Conservation (phyloP, 495 filamentous ascomycete genomes). For the Chaetomium cochliodes region DNA sequence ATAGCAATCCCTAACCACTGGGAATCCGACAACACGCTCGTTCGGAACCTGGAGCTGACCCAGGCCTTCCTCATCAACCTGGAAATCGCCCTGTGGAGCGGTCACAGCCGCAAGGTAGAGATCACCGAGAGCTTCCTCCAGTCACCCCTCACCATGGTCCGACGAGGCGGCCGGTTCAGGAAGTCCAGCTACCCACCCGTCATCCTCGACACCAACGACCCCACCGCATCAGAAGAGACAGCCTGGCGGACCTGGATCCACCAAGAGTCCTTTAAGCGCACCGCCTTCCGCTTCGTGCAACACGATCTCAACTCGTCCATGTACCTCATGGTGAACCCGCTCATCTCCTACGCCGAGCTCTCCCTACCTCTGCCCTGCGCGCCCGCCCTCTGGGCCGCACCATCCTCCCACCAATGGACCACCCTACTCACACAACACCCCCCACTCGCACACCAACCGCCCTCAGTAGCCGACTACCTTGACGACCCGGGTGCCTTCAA, state of each 20-base stretch:
- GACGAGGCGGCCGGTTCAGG: constrained; percentile 34
- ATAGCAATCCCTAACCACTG: constrained; percentile 45
- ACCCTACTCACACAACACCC: not conserved
- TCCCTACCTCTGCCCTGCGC: constrained; percentile 13
- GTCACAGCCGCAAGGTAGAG: constrained; percentile 57
- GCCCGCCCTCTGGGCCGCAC: not conserved
- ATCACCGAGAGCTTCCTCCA: constrained; percentile 57
- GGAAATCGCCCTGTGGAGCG: constrained; percentile 59
- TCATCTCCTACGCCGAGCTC: constrained; percentile 15
- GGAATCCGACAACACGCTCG: constrained; percentile 37
- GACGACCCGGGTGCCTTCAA: constrained; percentile 10
- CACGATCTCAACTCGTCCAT: constrained; percentile 13
- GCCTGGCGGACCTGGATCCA: constrained; percentile 9
- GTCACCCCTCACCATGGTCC: constrained; percentile 43
- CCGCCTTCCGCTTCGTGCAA: constrained; percentile 12
- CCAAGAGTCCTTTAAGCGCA: constrained; percentile 12
- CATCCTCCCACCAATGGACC: not conserved
- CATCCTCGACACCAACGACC: not conserved
- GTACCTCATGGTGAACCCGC: constrained; percentile 15
- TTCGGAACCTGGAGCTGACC: constrained; percentile 47
- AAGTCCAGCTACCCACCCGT: constrained; percentile 8
- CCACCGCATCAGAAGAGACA: not conserved
- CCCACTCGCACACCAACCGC: constrained; percentile 6
- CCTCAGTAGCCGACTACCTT: constrained; percentile 7
- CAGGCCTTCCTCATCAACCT: constrained; percentile 53